Base-by-base conservation (phyloP, 768 basidiomycete species). In the Phanerodontia chrysosporium region DNA sequence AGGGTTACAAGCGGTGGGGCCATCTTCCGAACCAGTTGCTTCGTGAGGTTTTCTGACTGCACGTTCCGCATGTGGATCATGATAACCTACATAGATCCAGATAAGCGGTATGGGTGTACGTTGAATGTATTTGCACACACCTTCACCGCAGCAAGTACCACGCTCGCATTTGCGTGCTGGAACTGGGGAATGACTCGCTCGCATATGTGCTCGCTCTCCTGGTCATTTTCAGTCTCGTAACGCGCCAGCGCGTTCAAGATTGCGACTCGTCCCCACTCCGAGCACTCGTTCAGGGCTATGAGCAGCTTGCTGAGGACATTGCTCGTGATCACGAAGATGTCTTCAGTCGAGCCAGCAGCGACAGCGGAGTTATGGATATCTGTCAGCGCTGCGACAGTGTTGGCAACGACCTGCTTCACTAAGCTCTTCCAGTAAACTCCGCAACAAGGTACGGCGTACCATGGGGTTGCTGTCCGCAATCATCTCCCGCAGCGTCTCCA, bases 131-230 rank as follows among this genome's bases (percentile, higher is more conserved):
- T 35, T 13, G 7, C 10, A 24, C 28, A 18, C 45, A 90, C 94
- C 81, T 95, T 95, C 65, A 98, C 88, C 16, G 97, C 97, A 5
- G 93, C 91, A n/a, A 99, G 79, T 1, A 99, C 95, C 5, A 99
- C 97, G 58, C 90, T 89, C 14, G 92, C 95, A 65, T 99, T 99
- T 27, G 85, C 90, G 68, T 99, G 97, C 72, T 99, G 97, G 74
- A 98, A 96, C 68, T 99, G 97, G 3, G 97, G 97, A 42, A 98
- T 89, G 13, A 98, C 96, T 28, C 97, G 86, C 73, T 98, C 97
- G 71, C 97, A 98, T 61, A 98, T 98, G 70, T 98, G 96, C 69
- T 99, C 97, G 70, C 91, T 91, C 76, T 99, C 97, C 73, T 92
- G 91, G 61, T 91, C 92, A 67, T 96, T 96, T 42, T 81, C 78